Evolutionary conservation across 495 filamentous ascomycete genomes (phyloP).

Genomic region (Penicillium samsonianum): DNA sequence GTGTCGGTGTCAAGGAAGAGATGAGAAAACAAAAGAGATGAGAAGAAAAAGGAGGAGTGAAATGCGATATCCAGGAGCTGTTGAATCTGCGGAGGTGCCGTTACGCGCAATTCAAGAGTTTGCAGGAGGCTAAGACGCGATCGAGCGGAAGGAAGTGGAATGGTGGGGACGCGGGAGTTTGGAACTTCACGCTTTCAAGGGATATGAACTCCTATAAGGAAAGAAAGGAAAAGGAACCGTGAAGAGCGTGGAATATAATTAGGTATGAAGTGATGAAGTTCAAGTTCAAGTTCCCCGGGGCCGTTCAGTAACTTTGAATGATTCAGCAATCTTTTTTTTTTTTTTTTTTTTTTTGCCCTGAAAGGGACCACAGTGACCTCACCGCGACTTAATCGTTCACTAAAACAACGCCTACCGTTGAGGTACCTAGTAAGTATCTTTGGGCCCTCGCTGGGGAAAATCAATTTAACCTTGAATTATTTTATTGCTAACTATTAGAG

Average conservation of each 20-base stretch:
- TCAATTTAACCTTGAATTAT: neutral
- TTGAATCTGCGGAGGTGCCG: neutral
- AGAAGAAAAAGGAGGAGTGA: conserved; percentile 1
- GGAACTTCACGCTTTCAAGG: conserved; percentile 12
- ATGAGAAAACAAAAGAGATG: neutral
- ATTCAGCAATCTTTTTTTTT: conserved; percentile 3
- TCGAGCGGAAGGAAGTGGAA: conserved; percentile 18
- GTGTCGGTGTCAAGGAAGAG: neutral
- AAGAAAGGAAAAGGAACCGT: neutral
- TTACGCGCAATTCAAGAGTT: conserved; percentile 13
- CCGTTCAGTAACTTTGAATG: conserved; percentile 2
- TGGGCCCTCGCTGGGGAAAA: neutral
- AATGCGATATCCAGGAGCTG: neutral
- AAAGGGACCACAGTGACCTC: conserved; percentile 2
- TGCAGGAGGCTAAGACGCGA: conserved; percentile 20
- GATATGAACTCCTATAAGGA: conserved; percentile 2
- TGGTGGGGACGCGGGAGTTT: conserved; percentile 11
- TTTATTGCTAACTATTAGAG: neutral
- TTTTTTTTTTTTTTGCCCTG: neutral
- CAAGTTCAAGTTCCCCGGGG: conserved; percentile 1
- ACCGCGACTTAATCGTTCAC: neutral
- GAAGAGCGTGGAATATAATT: neutral
- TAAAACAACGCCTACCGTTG: neutral
- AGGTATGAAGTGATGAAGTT: neutral
- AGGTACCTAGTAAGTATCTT: conserved; percentile 8